phyloP scores from a whole-genome alignment of 2,329 filamentous ascomycete genomes.

The Ophiostoma sp. region DNA sequence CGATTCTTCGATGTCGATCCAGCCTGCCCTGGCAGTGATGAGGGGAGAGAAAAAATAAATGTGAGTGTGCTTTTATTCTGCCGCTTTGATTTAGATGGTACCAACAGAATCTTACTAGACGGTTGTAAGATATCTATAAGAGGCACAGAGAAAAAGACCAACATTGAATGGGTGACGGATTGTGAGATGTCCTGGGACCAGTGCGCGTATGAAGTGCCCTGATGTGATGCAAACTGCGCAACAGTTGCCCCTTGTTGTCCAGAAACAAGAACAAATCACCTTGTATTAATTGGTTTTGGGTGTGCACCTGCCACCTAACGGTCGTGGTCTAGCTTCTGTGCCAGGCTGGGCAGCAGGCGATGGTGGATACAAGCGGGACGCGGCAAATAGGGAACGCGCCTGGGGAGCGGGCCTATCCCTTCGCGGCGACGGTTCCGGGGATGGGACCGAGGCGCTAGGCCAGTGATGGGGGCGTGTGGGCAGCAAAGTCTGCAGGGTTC shows the following conservation, averaged over 20 bases:
- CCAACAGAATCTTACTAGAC: neutral
- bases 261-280: neutral
- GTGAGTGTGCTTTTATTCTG: neutral
- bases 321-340: constrained; percentile 1
- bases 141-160: neutral
- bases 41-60: neutral
- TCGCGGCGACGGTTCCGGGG: constrained; percentile 21
- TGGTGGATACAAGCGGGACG: constrained; percentile 24
- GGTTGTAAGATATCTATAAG: neutral
- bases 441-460: constrained; percentile 21
- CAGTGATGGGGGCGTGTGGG: neutral
- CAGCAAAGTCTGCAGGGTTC: constrained; percentile 11
- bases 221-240: neutral
- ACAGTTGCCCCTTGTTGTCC: neutral
- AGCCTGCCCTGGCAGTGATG: neutral
- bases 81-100: neutral
- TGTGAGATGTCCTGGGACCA: neutral
- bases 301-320: neutral
- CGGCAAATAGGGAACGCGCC: constrained; percentile 26
- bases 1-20: constrained; percentile 5
- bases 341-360: neutral
- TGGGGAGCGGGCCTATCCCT: constrained; percentile 26
- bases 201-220: neutral
- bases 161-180: neutral
- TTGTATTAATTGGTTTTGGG: constrained; percentile 2